These are phyloP conservation scores for Ilex paraguariensis DNA, from an alignment of 305 asterid genomes.

Conservation along the genomic window DNA sequence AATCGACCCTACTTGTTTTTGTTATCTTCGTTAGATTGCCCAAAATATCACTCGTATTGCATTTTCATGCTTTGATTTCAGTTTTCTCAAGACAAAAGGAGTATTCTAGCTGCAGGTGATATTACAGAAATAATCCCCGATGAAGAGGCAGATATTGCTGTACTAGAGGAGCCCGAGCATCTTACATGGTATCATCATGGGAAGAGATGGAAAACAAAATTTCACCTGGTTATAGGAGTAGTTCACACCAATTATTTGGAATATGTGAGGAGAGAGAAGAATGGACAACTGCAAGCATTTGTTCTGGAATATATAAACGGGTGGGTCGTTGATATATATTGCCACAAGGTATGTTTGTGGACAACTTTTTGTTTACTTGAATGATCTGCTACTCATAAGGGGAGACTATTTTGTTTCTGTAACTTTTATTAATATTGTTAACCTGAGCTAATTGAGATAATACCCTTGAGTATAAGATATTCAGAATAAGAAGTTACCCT, in stretches of 20 bases:
- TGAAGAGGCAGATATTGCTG: constrained; percentile 90
- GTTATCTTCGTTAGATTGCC: no score
- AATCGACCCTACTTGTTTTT: no score
- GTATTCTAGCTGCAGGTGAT: constrained; percentile 92
- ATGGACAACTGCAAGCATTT: constrained; percentile 67
- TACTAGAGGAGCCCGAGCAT: constrained; percentile 99
- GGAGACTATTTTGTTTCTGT: no score
- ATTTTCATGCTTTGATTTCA: constrained; percentile 28
- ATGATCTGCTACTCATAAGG: no score
- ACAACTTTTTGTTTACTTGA: not conserved
- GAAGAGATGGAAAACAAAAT: constrained; percentile 86
- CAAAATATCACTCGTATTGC: not conserved
- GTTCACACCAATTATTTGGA: constrained; percentile 95
- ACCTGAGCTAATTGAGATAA: no score
- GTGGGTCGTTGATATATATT: constrained; percentile 91
- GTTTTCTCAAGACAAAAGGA: constrained; percentile 83
- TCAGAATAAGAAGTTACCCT: no score
- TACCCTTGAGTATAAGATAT: no score
- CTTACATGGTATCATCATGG: constrained; percentile 99
- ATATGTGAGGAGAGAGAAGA: constrained; percentile 89
- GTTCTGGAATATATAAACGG: constrained; percentile 66
- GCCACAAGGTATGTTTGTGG: constrained; percentile 68
- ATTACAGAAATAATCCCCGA: constrained; percentile 85
- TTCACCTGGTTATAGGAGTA: constrained; percentile 74
- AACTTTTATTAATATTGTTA: no score